These are phyloP conservation scores for Linnemannia zychae DNA, from an alignment of 192 early-diverging fungal genomes.

Conservation along the genomic window DNA sequence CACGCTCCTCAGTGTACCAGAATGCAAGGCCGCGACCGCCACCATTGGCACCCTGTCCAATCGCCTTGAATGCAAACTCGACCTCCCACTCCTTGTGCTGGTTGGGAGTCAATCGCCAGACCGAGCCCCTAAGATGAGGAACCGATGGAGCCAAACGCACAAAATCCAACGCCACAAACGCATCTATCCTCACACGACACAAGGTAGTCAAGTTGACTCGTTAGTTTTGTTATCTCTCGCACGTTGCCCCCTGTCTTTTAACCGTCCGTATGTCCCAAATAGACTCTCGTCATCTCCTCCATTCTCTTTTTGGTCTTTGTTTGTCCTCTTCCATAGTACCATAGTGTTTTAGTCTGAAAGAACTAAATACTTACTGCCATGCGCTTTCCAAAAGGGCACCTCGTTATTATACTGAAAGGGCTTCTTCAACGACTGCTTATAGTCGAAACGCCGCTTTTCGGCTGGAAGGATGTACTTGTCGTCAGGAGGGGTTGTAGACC, in stretches of 20 bases:
- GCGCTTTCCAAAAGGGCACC: constrained; percentile 65
- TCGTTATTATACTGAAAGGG: constrained; percentile 63
- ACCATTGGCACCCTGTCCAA: constrained; percentile 71
- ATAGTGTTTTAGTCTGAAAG: too few relatives aligned
- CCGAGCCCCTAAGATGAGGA: constrained; percentile 63
- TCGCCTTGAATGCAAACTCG: constrained; percentile 70
- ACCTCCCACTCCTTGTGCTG: constrained; percentile 80
- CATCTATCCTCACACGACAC: constrained; percentile 13
- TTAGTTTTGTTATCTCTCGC: background rate
- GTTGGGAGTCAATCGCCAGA: constrained; percentile 75
- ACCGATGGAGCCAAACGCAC: constrained; percentile 75
- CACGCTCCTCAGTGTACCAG: constrained; percentile 76
- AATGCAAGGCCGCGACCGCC: constrained; percentile 80
- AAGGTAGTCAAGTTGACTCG: background rate
- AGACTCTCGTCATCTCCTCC: too few relatives aligned
- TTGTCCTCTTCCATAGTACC: background rate
- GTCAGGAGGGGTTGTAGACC: background rate
- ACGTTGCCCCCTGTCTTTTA: too few relatives aligned
- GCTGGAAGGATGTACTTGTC: constrained; percentile 15
- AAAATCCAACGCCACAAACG: constrained; percentile 59
- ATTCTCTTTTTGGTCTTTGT: too few relatives aligned
- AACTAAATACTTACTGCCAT: constrained; percentile 66
- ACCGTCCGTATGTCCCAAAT: too few relatives aligned
- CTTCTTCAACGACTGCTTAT: constrained; percentile 73
- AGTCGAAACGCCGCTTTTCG: constrained; percentile 60